Base-by-base conservation (phyloP, 148 eudicot genomes). In the Chenopodium formosanum region DNA sequence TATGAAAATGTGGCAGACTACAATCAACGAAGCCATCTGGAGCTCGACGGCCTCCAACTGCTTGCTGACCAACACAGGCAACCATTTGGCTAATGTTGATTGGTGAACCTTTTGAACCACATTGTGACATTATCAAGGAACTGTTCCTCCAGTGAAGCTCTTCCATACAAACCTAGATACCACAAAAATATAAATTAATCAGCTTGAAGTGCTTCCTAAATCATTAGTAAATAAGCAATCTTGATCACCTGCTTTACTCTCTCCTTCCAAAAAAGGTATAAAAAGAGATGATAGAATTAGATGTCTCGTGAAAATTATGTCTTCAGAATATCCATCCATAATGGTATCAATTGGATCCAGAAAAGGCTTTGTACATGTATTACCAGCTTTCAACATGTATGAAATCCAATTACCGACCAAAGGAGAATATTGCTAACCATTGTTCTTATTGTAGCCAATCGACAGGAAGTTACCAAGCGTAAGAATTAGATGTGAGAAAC, bases 61-160 rank as follows among this genome's bases (percentile, higher is more conserved):
- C 82, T 85, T 95, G 97, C 88, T 95, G 98, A 77, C 98, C 98
- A 84, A 95, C 96, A 83, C 98, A 95, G 46, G 97, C 97, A 86
- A 95, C 87, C 98, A 95, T 95, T 87, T 95, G 98, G 79, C 98
- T 89, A 29, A 95, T 95, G 86, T 95, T 95, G 77, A 91, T 92
- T 46, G 93, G 92, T 27, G 97, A 95, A 80, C 98, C 98, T 88
- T 95, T 95, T 37, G 98, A 95, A 64, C 98, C 98, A 86, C 98
- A 95, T 64, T 92, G 94, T 56, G 97, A 91, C 98, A 93, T 95
- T 47, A 95, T 93, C 70, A 91, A 85, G 46, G 96, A 92, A 84
- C 98, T 93, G 81, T 95, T 95, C 84, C 96, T 91, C 96, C 96
- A 93, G 82, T 90, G 91, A 78, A 95, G 88, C 74, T 85, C 86